A percentile compares a stretch with the other conserved stretches of the same genome.
Evolutionary conservation across 208 protist genomes (phyloP).

Genomic region (Tritrichomonas musculus): DNA sequence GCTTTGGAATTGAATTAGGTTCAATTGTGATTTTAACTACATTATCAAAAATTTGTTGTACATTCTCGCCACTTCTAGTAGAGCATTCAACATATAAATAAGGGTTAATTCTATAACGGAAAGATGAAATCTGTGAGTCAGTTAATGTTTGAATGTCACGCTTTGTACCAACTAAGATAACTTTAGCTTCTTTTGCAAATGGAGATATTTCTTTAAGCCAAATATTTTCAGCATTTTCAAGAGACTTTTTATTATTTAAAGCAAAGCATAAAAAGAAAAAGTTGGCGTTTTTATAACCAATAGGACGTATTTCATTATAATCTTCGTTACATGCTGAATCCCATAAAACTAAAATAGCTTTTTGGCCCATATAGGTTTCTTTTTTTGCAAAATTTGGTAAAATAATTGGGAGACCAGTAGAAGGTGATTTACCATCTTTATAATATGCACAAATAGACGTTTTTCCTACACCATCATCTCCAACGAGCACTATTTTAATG

Average conservation of each 20-base stretch:
- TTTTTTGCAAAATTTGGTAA: not conserved
- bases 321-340: conserved; percentile 58
- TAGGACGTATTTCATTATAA: not conserved
- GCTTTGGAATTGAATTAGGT: too few relatives aligned
- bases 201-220: conserved; percentile 47
- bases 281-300: conserved; percentile 39
- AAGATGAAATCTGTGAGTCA: too few relatives aligned
- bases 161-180: conserved; percentile 76
- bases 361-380: not conserved
- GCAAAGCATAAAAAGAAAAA: conserved; percentile 42
- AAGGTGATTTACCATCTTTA: not conserved
- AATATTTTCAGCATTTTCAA: conserved; percentile 61
- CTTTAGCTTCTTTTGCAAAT: not conserved
- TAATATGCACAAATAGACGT: not conserved
- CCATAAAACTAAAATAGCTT: conserved; percentile 50
- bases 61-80: too few relatives aligned
- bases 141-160: conserved; percentile 50
- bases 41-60: too few relatives aligned
- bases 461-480: conserved; percentile 7
- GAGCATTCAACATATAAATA: too few relatives aligned
- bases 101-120: too few relatives aligned
- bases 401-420: not conserved
- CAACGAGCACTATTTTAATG: not conserved
- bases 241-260: conserved; percentile 48
- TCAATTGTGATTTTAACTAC: too few relatives aligned